These are phyloP conservation scores for Dactylorhiza incarnata DNA, from an alignment of 106 monocot genomes.

Conservation along the genomic window DNA sequence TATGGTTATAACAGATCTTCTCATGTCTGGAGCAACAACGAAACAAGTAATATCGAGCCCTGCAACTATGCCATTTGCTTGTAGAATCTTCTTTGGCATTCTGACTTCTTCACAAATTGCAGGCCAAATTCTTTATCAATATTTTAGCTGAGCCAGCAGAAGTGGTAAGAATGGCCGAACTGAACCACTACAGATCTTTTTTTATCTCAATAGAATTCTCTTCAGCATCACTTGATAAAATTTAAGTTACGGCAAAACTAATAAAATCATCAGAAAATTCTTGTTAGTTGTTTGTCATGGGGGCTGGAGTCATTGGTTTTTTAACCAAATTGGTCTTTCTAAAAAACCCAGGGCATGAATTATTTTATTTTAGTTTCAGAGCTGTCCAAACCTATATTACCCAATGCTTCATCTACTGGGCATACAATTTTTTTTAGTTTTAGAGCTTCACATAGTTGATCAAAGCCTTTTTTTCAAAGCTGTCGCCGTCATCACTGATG, in stretches of 20 bases:
- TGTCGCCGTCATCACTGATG: too few species aligned
- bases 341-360: neutral
- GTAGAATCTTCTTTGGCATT: neutral
- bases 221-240: neutral
- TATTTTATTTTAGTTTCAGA: too few species aligned
- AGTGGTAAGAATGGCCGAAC: slow-evolving; percentile 44
- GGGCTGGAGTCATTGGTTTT: neutral
- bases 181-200: neutral
- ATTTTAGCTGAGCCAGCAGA: slow-evolving; percentile 94
- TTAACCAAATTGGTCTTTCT: neutral
- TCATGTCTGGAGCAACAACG: slow-evolving; percentile 91
- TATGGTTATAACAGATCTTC: slow-evolving; percentile 98
- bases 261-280: neutral
- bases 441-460: too few species aligned
- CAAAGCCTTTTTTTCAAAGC: too few species aligned
- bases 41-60: slow-evolving; percentile 55
- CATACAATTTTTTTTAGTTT: too few species aligned
- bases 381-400: too few species aligned
- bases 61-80: neutral
- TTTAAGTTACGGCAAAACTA: neutral
- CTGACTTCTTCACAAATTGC: slow-evolving; percentile 11
- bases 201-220: neutral
- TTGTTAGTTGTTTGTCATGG: neutral
- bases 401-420: too few species aligned
- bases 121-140: slow-evolving; percentile 99